Evolutionary conservation across 257 asterid genomes (phyloP).

Genomic region (Paulownia fortunei): DNA sequence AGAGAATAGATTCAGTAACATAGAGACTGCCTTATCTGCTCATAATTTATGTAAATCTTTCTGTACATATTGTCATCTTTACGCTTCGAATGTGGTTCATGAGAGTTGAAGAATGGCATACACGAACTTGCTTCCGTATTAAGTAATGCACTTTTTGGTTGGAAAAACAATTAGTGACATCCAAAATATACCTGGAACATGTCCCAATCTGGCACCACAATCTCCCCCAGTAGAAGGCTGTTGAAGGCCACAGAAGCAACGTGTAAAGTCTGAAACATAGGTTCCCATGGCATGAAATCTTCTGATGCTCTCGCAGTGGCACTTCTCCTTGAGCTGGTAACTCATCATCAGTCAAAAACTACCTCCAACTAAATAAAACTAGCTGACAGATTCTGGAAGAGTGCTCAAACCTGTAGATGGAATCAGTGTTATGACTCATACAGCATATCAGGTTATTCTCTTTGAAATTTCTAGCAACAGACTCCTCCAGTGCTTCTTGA

Average conservation of each 20-base stretch:
- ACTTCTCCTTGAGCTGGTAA: conserved; percentile 48
- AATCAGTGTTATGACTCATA: conserved; percentile 43
- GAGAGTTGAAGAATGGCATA: neutral
- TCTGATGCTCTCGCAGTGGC: conserved; percentile 65
- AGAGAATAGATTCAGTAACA: neutral
- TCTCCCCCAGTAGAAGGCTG: conserved; percentile 61
- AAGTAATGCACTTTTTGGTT: too few species aligned
- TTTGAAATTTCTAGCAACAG: conserved; percentile 38
- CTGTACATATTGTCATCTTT: neutral
- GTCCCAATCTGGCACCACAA: conserved; percentile 70
- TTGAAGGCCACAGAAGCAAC: conserved; percentile 58
- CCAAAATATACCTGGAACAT: conserved; percentile 56
- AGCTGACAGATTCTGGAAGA: neutral
- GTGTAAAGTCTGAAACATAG: conserved; percentile 53
- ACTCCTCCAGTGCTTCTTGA: conserved; percentile 44
- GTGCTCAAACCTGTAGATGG: conserved; percentile 43
- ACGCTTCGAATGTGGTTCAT: neutral
- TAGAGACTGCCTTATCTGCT: neutral
- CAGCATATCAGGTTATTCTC: conserved; percentile 47
- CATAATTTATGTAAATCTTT: neutral
- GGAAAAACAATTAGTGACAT: neutral
- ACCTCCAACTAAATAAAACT: neutral
- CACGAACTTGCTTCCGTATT: too few species aligned
- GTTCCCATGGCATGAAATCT: conserved; percentile 62
- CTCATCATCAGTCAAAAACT: conserved; percentile 2